Base-by-base conservation (phyloP, 208 protist genomes). In the Acanthamoeba royreba region DNA sequence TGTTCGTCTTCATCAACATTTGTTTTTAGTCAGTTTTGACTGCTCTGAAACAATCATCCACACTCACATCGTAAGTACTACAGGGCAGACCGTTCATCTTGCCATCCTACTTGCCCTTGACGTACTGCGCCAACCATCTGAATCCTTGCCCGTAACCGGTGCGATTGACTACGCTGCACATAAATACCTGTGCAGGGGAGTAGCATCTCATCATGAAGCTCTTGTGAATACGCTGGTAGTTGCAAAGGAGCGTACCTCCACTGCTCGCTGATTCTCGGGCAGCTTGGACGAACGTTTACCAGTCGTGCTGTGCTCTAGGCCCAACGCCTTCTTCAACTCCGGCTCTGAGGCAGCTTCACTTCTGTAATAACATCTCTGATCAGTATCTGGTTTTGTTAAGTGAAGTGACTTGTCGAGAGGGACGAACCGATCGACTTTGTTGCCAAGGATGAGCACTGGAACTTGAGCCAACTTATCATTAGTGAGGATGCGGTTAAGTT, bases 371-470 rank as follows among this genome's bases (percentile, higher is more conserved):
- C n/a, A 28, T 8, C 19, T 17, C 25, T 1, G 22, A 31, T 66
- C 33, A 33, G 55, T 22, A 2, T 13, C 53, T 25, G 53, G 53
- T 28, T 33, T 28, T 63, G 2, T 61, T 17, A 17, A 17, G 2
- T 25, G 52, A 17, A 7, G 4, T n/a, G 58, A 13, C 28, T 69
- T 69, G 8, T 25, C 25, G 0, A 17, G 25, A 38, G 55, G n/a
- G 25, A 31, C 25, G 9, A 1, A 81, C 72, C 40, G 96, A 95
- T 99, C 99, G 92, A 99, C 99, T 96, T 99, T 99, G 96, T 99
- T 99, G 61, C 99, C 99, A 3, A 99, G 97, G 93, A 99, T 98
- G 0, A 99, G 95, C 95, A 99, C 99, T 9, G 99, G 99, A 9
- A 99, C 98, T 43, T 98, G 98, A 17, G 95, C 83, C 3, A 99